phyloP scores from a whole-genome alignment of 768 basidiomycete species.

The Imleria badia region DNA sequence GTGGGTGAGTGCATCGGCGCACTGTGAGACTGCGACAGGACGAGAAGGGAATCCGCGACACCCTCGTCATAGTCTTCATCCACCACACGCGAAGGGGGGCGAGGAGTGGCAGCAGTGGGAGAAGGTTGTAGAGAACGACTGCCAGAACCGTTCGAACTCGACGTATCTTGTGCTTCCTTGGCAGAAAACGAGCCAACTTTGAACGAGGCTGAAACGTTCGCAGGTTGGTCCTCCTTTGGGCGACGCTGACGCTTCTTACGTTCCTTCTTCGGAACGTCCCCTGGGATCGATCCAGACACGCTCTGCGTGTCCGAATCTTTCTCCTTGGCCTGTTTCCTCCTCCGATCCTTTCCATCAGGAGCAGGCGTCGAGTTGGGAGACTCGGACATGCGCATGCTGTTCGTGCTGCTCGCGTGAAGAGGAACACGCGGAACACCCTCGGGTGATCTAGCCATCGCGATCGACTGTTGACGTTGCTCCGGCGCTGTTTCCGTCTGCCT shows the following conservation, averaged over 20 bases:
- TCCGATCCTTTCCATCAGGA: slow-evolving; percentile 47
- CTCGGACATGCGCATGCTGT: slow-evolving; percentile 52
- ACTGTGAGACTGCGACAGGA: slow-evolving; percentile 48
- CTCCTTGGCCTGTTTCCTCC: slow-evolving; percentile 48
- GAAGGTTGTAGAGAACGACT: slow-evolving; percentile 69
- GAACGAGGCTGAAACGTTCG: slow-evolving; percentile 34
- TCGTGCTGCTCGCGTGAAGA: slow-evolving; percentile 28
- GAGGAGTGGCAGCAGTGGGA: slow-evolving; percentile 59
- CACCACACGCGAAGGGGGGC: slow-evolving; percentile 64
- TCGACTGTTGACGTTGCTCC: slow-evolving; percentile 36
- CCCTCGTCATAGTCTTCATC: slow-evolving; percentile 97
- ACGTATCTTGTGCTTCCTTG: slow-evolving; percentile 56
- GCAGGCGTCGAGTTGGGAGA: slow-evolving; percentile 51
- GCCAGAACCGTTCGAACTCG: slow-evolving; percentile 64
- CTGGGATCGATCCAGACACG: slow-evolving; percentile 27
- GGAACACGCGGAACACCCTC: slow-evolving; percentile 36
- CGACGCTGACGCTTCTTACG: slow-evolving; percentile 48
- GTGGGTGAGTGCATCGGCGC: slow-evolving; percentile 50
- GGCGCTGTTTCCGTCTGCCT: slow-evolving; percentile 28
- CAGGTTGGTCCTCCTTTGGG: slow-evolving; percentile 44
- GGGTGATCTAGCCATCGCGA: slow-evolving; percentile 47
- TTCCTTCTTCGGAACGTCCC: slow-evolving; percentile 56
- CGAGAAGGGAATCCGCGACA: slow-evolving; percentile 82
- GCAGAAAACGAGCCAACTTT: slow-evolving; percentile 35
- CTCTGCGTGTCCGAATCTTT: slow-evolving; percentile 43